Evolutionary conservation across 805 yeast species (phyloP), one percentile per base, ranked within the genome.

Genomic region (Candida gorgasii): DNA sequence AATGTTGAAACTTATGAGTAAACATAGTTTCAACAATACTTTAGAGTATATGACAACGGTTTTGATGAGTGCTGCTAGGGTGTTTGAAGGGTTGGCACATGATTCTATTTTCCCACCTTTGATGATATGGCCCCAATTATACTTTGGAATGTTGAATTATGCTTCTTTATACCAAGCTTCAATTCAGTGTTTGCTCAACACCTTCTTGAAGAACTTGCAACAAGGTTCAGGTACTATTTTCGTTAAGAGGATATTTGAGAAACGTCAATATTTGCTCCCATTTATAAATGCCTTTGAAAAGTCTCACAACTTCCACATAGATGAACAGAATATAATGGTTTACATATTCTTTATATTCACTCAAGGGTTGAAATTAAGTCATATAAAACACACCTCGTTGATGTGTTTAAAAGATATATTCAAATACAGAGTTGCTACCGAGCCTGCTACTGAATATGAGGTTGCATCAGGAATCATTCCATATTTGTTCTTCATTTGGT

Each of bases 301-400:
- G 0, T 15, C 59, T 9, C 67, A 67, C 44, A 68, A 63, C 3
- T 53, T 78, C 6, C 50, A 50, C 8, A 59, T 82, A 43, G 63
- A 67, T 0, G 57, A 56, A 23, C 63, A 63, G 2, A 81, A 77
- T 52, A 73, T 83, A 49, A 80, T 82, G 43, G 68, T 72, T 20
- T 67, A 78, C 14, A 55, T 84, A 26, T 57, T 79, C 22, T 65
- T 68, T 33, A 53, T 75, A 15, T 60, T 78, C 14, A 65, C 77
- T 3, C 80, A 76, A 53, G 92, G 90, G 0, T 58, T 84, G 30
- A 73, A 76, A 27, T 61, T 79, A 7, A 79, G 88, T 6, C 80
- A 76, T 43, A 68, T 82, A 15, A 76, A 74, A 44, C 73, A 70
- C 8, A 62, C 71, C 2, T 75, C 86, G 0, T 54, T 78, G 24